Conservation (phyloP, 768 basidiomycete genomes). For the Lactarius trivialis region DNA sequence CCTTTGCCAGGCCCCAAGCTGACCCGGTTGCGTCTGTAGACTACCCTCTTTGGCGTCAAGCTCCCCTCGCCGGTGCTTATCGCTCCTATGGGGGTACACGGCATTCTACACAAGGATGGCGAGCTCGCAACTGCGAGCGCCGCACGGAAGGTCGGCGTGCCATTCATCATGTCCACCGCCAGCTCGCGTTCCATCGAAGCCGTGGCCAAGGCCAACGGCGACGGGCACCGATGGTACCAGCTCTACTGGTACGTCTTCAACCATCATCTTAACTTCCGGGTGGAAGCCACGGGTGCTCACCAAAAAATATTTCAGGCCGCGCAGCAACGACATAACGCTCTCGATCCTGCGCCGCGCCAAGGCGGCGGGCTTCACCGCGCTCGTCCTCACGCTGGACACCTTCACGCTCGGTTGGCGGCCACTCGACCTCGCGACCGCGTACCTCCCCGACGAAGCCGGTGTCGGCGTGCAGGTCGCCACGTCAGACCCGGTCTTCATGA, state of each 20-base stretch:
- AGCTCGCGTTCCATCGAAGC: constrained; percentile 66
- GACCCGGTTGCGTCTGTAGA: constrained; percentile 34
- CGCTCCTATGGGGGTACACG: constrained; percentile 68
- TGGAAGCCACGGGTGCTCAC: background rate
- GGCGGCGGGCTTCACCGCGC: constrained; percentile 55
- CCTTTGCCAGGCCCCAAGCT: background rate
- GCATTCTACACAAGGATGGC: constrained; percentile 60
- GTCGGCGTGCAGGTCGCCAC: constrained; percentile 59
- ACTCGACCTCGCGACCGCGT: constrained; percentile 59
- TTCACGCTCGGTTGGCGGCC: constrained; percentile 71
- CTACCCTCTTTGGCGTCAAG: constrained; percentile 63
- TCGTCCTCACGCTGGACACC: constrained; percentile 77
- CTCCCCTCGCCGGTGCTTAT: constrained; percentile 56
- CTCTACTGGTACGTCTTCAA: constrained; percentile 54
- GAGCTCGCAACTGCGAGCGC: constrained; percentile 68
- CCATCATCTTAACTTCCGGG: background rate
- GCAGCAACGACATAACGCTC: constrained; percentile 48
- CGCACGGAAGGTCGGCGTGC: constrained; percentile 53
- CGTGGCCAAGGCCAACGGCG: constrained; percentile 66
- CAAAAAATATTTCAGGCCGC: constrained; percentile 42
- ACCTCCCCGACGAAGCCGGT: constrained; percentile 61
- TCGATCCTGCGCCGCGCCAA: constrained; percentile 65
- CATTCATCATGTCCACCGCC: constrained; percentile 73
- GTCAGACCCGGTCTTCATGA: constrained; percentile 79
- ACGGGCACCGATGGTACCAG: constrained; percentile 71